A percentile compares a stretch with the other conserved stretches of the same genome.
These are phyloP conservation scores for Saccharomyces hybrid DNA, from an alignment of 1,139 yeast species.

Conservation along the genomic window DNA sequence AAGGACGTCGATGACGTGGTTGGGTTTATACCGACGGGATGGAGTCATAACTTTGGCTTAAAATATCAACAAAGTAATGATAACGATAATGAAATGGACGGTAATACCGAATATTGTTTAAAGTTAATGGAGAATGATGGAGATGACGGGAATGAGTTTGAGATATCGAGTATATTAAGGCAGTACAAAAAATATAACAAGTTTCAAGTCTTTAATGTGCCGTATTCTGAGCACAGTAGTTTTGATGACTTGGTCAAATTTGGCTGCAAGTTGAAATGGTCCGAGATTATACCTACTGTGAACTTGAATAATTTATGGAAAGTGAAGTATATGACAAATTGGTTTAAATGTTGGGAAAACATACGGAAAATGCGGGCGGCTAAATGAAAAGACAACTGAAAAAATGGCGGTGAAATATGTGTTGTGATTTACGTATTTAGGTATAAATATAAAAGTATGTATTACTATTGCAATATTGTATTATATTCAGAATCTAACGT, in stretches of 20 bases:
- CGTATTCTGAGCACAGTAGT: conserved; percentile 92
- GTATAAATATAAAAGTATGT: not conserved
- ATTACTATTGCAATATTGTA: conserved; percentile 8
- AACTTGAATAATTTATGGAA: conserved; percentile 37
- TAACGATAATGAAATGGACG: conserved; percentile 8
- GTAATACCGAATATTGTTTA: conserved; percentile 12
- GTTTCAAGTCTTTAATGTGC: conserved; percentile 53
- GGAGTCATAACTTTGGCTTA: conserved; percentile 39
- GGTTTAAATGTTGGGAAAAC: not conserved
- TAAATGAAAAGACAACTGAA: not conserved
- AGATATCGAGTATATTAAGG: conserved; percentile 19
- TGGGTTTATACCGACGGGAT: conserved; percentile 78
- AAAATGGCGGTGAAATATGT: not conserved
- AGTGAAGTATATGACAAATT: not conserved
- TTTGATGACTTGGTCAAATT: conserved; percentile 69
- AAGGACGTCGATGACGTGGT: conserved; percentile 42
- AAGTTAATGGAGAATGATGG: conserved; percentile 10
- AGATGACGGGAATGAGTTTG: conserved; percentile 13
- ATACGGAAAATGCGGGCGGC: not conserved
- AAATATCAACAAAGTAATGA: conserved; percentile 3
- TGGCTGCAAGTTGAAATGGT: conserved; percentile 44
- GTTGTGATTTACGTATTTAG: not conserved
- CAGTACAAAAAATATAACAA: conserved; percentile 31
- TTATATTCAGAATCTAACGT: conserved; percentile 21
- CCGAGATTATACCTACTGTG: conserved; percentile 72